phyloP scores from a whole-genome alignment of 2,329 filamentous ascomycete genomes.

The Colletotrichum trifolii region DNA sequence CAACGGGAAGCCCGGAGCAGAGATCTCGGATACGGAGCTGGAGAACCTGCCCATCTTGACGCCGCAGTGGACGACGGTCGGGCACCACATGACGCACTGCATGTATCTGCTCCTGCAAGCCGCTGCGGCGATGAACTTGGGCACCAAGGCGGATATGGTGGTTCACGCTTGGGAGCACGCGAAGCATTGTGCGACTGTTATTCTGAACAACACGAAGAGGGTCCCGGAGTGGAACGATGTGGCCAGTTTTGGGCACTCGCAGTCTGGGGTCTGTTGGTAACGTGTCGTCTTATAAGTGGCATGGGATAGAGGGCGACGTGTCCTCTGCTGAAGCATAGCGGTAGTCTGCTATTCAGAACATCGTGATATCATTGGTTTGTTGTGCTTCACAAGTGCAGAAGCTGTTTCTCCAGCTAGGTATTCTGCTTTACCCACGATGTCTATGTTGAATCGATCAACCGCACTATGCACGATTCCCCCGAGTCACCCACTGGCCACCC shows the following conservation, averaged over 20 bases:
- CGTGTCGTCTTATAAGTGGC: too few species aligned
- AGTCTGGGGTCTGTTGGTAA: constrained; percentile 15
- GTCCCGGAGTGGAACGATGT: constrained; percentile 14
- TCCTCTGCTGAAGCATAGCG: too few species aligned
- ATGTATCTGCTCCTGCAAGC: constrained; percentile 26
- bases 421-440: neutral
- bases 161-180: constrained; percentile 24
- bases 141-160: constrained; percentile 23
- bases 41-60: neutral
- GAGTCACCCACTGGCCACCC: too few species aligned
- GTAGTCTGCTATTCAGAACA: too few species aligned
- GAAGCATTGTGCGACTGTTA: constrained; percentile 17
- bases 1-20: neutral
- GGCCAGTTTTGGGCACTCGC: constrained; percentile 14
- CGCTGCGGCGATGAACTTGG: constrained; percentile 3
- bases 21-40: constrained; percentile 4
- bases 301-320: too few species aligned
- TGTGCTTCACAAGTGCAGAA: too few species aligned
- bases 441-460: neutral
- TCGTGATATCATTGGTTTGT: too few species aligned
- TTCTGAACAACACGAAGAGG: constrained; percentile 17
- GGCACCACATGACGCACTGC: constrained; percentile 21
- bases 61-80: constrained; percentile 18
- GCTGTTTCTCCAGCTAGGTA: too few species aligned
- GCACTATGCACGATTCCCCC: too few species aligned